Conservation (phyloP, 2,329 filamentous ascomycete species). For the Cadophora luteo-olivacea region DNA sequence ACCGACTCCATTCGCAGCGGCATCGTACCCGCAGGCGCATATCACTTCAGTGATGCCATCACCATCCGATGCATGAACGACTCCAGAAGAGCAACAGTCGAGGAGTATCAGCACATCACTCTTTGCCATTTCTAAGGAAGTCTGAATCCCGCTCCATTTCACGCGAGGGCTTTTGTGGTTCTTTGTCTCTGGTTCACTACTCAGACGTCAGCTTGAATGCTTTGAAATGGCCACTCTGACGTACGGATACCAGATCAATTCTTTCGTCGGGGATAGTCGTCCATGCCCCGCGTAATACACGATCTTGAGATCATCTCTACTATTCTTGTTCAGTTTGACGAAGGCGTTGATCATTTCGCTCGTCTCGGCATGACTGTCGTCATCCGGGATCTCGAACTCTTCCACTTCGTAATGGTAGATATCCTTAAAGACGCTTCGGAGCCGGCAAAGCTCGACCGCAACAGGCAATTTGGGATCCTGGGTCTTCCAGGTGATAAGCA, state of each 20-base stretch:
- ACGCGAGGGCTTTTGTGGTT: conserved; percentile 6
- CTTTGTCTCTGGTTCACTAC: neutral
- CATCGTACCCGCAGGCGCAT: conserved; percentile 10
- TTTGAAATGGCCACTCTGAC: neutral
- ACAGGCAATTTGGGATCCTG: conserved; percentile 18
- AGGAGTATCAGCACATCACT: conserved; percentile 26
- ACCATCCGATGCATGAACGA: conserved; percentile 4
- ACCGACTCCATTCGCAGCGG: conserved; percentile 16
- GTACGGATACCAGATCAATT: conserved; percentile 15
- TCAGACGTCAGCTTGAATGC: too few relatives aligned
- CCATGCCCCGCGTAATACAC: conserved; percentile 24
- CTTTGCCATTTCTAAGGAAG: conserved; percentile 16
- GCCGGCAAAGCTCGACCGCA: neutral
- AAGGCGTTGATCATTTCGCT: conserved; percentile 20
- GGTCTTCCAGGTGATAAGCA: conserved; percentile 19
- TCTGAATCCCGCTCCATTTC: conserved; percentile 21
- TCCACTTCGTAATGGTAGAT: conserved; percentile 25
- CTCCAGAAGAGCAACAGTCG: conserved; percentile 18
- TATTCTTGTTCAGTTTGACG: neutral
- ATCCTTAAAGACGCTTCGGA: conserved; percentile 16
- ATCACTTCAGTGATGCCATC: conserved; percentile 27
- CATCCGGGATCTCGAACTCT: conserved; percentile 13
- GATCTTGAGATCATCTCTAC: conserved; percentile 20
- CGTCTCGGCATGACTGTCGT: conserved; percentile 16
- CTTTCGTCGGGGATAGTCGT: neutral